Base-by-base conservation (phyloP, 345 rosid genomes). In the Eutrema heterophyllum region DNA sequence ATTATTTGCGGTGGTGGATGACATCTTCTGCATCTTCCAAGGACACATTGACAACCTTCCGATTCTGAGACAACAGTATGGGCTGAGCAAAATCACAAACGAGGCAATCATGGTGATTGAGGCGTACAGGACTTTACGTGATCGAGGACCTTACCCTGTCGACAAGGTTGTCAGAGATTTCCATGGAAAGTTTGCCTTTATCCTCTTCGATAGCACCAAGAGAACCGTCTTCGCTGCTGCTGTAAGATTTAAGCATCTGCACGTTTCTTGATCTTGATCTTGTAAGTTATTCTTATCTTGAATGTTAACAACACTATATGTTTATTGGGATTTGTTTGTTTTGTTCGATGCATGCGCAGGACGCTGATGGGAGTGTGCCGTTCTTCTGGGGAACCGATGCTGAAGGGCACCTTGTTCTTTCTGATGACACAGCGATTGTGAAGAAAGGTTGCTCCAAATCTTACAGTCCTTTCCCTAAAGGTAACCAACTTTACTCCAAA, bases 301-400 rank as follows among this genome's bases (percentile, higher is more conserved):
- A 38, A 21, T 21, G 21, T 21, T 21, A 21, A 21, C 21, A 21
- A 21, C 21, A 21, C 24, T 21, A 2, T 21, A 2, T 59, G 27
- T 39, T 38, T 15, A 8, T 48, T 30, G 12, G 12, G 30, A 9
- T 48, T 46, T 52, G 13, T 3, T 35, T 26, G 63, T 30, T 53
- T 41, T 30, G 44, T 13, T 63, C 62, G 0, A 49, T 67, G 8
- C 73, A 49, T 67, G 6, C 73, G 80, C 84, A 92, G 99, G 97
- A 92, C 74, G 86, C 83, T 52, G 98, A 96, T 78, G 97, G 87
- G 46, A 85, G 81, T 77, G 94, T 90, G 52, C 96, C 96, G 2
- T 90, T 96, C 79, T 92, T 84, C 72, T 89, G 97, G 98, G 97
- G 99, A 67, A 81, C 74, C 14, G 99, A 95, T 81, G 80, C 85